A percentile compares a stretch with the other conserved stretches of the same genome.
Conservation (phyloP, 2,329 filamentous ascomycete genomes). For the Pseudogymnoascus sp. region DNA sequence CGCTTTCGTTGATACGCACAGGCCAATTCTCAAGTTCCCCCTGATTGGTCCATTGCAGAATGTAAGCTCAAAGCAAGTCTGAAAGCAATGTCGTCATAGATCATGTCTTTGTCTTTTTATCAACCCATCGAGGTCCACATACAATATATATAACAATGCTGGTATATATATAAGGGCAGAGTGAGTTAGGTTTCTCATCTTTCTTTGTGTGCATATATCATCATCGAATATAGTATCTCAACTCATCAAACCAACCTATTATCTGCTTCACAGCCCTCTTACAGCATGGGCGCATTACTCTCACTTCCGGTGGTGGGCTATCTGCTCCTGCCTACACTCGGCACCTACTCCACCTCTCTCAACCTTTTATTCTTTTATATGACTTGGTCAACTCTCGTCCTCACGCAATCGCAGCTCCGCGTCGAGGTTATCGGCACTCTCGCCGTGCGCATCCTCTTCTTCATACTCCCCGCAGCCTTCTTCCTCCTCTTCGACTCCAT, state of each 20-base stretch:
- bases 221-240: not conserved
- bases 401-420: constrained; percentile 66
- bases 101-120: not conserved
- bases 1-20: not conserved
- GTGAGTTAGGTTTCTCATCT: not conserved
- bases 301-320: constrained; percentile 68
- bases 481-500: constrained; percentile 68
- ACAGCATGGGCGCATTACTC: constrained; percentile 56
- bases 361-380: constrained; percentile 87
- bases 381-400: constrained; percentile 78
- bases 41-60: constrained; percentile 44
- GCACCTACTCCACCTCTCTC: constrained; percentile 69
- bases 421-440: constrained; percentile 69
- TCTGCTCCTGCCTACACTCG: constrained; percentile 52
- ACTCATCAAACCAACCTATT: not conserved
- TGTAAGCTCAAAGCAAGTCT: constrained; percentile 54
- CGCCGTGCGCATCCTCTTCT: constrained; percentile 61
- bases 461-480: constrained; percentile 62
- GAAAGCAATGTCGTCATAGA: constrained; percentile 37
- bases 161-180: not conserved
- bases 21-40: not conserved
- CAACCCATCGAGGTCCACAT: not conserved
- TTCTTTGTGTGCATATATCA: not conserved
- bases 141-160: constrained; percentile 13
- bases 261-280: not conserved